phyloP scores from a whole-genome alignment of 2,329 filamentous ascomycete genomes.

The Ascochyta koolunga region DNA sequence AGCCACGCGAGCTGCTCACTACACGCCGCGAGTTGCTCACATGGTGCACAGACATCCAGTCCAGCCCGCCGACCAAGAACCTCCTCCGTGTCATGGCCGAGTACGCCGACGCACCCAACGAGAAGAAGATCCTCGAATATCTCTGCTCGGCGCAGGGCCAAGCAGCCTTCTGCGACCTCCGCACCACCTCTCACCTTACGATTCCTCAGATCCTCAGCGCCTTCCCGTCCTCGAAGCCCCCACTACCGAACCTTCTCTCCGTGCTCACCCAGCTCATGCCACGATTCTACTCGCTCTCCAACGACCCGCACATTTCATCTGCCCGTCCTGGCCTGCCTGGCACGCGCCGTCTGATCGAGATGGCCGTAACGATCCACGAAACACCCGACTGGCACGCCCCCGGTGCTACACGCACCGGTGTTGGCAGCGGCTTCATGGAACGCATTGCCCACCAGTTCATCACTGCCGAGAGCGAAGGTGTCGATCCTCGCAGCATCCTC shows the following conservation, averaged over 20 bases:
- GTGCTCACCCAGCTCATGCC: constrained; percentile 90
- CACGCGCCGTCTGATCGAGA: constrained; percentile 81
- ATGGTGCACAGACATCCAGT: constrained; percentile 95
- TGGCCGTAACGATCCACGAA: constrained; percentile 96
- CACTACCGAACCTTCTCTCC: constrained; percentile 79
- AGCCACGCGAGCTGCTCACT: constrained; percentile 82
- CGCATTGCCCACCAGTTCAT: constrained; percentile 77
- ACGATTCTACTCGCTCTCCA: constrained; percentile 96
- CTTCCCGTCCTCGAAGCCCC: constrained; percentile 90
- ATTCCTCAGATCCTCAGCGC: constrained; percentile 85
- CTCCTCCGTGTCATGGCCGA: constrained; percentile 86
- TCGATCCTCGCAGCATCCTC: constrained; percentile 53
- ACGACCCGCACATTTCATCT: constrained; percentile 85
- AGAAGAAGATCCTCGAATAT: constrained; percentile 87
- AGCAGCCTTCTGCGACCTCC: constrained; percentile 87
- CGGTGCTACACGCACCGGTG: constrained; percentile 69
- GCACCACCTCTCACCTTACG: constrained; percentile 84
- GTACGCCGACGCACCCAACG: constrained; percentile 76
- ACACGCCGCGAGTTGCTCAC: constrained; percentile 90
- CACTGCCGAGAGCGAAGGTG: constrained; percentile 65
- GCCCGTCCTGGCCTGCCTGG: constrained; percentile 70
- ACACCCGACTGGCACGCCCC: constrained; percentile 77
- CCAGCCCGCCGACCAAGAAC: constrained; percentile 86
- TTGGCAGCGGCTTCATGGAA: constrained; percentile 93
- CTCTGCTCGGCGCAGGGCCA: constrained; percentile 90